Conservation (phyloP, 345 rosid genomes). For the thale cress (Arabidopsis thaliana) region TAIR10.1 NC_003075.7:5778001-5778500, state of each 20-base stretch:
- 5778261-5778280: slow-evolving; percentile 8
- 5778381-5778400: slow-evolving; percentile 75
- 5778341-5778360: slow-evolving; percentile 89
- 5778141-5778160: slow-evolving; percentile 74
- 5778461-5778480: slow-evolving; percentile 43
- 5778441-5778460: slow-evolving; percentile 95
- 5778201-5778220: slow-evolving; percentile 78
- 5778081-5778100: background rate
- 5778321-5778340: slow-evolving; percentile 70
- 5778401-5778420: slow-evolving; percentile 64
- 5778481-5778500: slow-evolving; percentile 1
- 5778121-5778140: slow-evolving; percentile 86
- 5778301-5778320: slow-evolving; percentile 16
- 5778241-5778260: slow-evolving; percentile 2
- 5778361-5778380: slow-evolving; percentile 88
- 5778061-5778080: slow-evolving; percentile 13
- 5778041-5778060: slow-evolving; percentile 71
- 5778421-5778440: slow-evolving; percentile 81
- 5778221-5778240: slow-evolving; percentile 72
- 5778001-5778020: slow-evolving; percentile 68
- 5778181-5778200: slow-evolving; percentile 91
- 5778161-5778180: slow-evolving; percentile 89
- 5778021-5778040: slow-evolving; percentile 85
- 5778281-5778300: background rate
- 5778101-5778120: background rate